Conservation (phyloP, 805 yeast genomes). For the Saturnispora bothae region DNA sequence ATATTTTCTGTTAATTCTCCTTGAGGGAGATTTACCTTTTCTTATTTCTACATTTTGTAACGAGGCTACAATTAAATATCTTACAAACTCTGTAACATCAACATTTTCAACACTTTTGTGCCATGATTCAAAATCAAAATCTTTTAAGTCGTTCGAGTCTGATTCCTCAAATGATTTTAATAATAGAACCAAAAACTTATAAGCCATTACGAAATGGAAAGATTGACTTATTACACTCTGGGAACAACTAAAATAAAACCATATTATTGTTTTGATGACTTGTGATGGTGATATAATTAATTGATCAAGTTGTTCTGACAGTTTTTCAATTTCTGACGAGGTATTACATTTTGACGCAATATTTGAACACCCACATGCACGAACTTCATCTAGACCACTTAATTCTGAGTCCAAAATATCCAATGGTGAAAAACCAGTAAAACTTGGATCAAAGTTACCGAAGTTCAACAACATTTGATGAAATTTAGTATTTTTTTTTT, state of each 20-base stretch:
- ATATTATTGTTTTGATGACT: slow-evolving; percentile 18
- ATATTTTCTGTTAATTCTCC: no score
- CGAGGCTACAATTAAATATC: no score
- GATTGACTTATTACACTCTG: slow-evolving; percentile 20
- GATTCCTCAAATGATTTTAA: slow-evolving; percentile 9
- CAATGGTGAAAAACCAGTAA: slow-evolving; percentile 6
- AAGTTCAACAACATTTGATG: neutral
- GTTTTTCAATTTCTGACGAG: slow-evolving; percentile 2
- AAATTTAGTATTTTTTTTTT: slow-evolving; percentile 1
- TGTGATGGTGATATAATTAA: slow-evolving; percentile 14
- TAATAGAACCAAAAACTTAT: slow-evolving; percentile 18
- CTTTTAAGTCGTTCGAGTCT: neutral
- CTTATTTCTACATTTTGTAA: no score
- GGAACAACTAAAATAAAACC: slow-evolving; percentile 23
- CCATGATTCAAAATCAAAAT: slow-evolving; percentile 9
- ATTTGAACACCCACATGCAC: neutral
- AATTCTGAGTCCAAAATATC: slow-evolving; percentile 7
- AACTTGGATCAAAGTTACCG: neutral
- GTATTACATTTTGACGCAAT: neutral
- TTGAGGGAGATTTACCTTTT: no score
- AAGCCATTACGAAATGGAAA: slow-evolving; percentile 20
- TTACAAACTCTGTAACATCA: neutral
- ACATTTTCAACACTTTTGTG: neutral
- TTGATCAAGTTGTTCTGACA: slow-evolving; percentile 10
- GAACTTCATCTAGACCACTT: slow-evolving; percentile 6